Percentiles rank a stretch among this genome's conserved stretches.
Conservation (phyloP, 1,284 basidiomycete species). For the Taiwanofungus camphoratus region DNA sequence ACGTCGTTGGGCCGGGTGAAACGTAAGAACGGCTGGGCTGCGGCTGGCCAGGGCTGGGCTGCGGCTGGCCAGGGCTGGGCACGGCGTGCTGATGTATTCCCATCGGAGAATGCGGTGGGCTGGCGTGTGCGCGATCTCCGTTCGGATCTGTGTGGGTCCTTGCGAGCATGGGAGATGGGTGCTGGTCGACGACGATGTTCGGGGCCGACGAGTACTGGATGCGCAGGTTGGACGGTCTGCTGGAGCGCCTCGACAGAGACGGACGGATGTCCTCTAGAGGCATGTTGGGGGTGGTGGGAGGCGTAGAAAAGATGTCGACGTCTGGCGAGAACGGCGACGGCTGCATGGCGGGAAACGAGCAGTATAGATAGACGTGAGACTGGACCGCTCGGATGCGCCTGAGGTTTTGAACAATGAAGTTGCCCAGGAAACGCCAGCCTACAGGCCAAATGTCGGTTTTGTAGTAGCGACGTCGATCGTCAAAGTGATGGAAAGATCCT, state of each 20-base stretch:
- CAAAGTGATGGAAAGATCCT: too few relatives aligned
- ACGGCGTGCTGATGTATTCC: slow-evolving; percentile 17
- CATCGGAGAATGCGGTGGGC: slow-evolving; percentile 17
- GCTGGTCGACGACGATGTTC: slow-evolving; percentile 28
- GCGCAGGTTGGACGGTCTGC: slow-evolving; percentile 26
- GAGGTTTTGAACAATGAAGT: too few relatives aligned
- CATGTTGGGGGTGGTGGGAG: slow-evolving; percentile 47
- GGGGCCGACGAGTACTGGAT: slow-evolving; percentile 24
- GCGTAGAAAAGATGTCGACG: slow-evolving; percentile 55
- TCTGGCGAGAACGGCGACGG: too few relatives aligned
- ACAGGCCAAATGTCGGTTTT: too few relatives aligned
- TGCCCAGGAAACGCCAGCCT: too few relatives aligned
- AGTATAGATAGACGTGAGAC: too few relatives aligned
- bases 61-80: slow-evolving; percentile 14
- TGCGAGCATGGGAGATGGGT: slow-evolving; percentile 22
- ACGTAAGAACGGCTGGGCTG: slow-evolving; percentile 22
- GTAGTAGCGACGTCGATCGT: too few relatives aligned
- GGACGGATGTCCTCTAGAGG: slow-evolving; percentile 28
- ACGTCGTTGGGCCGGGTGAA: slow-evolving; percentile 36
- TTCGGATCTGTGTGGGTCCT: slow-evolving; percentile 14
- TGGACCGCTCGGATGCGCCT: too few relatives aligned
- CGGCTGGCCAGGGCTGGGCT: slow-evolving; percentile 18
- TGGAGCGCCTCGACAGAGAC: slow-evolving; percentile 27
- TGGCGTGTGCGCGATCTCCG: slow-evolving; percentile 18
- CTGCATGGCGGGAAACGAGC: too few relatives aligned